Conservation (phyloP, 2,329 filamentous ascomycete genomes). For the Xylaria sp. region DNA sequence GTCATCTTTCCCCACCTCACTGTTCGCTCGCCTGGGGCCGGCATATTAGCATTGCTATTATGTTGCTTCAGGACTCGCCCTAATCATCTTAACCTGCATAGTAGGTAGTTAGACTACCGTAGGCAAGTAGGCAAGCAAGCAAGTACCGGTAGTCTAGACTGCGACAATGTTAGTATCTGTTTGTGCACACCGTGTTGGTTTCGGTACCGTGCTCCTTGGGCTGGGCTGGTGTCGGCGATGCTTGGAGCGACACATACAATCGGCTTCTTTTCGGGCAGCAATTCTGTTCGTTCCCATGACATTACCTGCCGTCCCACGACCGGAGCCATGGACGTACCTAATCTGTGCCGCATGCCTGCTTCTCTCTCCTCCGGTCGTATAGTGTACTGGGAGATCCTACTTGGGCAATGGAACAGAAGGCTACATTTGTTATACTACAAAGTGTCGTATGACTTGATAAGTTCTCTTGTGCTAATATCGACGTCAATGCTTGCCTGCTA, state of each 20-base stretch:
- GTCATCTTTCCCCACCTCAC: conserved; percentile 9
- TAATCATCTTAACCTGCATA: not conserved
- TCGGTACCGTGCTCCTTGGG: conserved; percentile 11
- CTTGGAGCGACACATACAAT: conserved; percentile 11
- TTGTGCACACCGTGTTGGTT: conserved; percentile 7
- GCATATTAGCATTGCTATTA: not conserved
- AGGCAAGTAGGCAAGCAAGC: no score
- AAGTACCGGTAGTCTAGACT: not conserved
- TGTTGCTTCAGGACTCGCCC: not conserved
- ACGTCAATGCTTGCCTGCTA: conserved; percentile 20
- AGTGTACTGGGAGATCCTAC: conserved; percentile 14
- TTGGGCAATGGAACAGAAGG: conserved; percentile 17
- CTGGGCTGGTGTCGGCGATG: conserved; percentile 14
- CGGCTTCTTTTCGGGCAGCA: conserved; percentile 25
- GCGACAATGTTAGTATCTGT: not conserved
- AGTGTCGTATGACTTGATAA: conserved; percentile 26
- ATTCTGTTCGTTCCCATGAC: conserved; percentile 25
- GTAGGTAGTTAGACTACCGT: not conserved
- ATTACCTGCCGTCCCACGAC: conserved; percentile 21
- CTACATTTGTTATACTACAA: not conserved
- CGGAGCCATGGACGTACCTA: conserved; percentile 19
- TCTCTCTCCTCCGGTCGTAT: conserved; percentile 15
- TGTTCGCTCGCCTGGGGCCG: not conserved
- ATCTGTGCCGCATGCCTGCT: conserved; percentile 22
- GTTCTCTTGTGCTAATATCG: conserved; percentile 25